Percentiles rank a stretch among this genome's conserved stretches.
Conservation (phyloP, 495 filamentous ascomycete species). For the Lasiosphaeria ovina region DNA sequence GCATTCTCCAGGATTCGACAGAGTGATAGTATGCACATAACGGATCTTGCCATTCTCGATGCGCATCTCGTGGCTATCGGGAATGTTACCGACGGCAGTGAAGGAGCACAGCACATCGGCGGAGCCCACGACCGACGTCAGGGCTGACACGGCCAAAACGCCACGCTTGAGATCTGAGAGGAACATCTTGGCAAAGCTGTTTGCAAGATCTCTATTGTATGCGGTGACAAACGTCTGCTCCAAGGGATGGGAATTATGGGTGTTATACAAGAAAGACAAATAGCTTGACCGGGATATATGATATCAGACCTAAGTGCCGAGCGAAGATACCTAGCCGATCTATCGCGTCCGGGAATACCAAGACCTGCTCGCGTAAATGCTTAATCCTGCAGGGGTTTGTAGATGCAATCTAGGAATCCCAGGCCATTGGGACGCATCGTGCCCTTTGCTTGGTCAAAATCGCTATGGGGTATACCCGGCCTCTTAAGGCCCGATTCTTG, state of each 20-base stretch:
- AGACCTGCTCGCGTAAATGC: neutral
- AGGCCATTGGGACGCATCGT: neutral
- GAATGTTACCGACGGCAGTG: constrained; percentile 36
- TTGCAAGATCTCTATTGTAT: neutral
- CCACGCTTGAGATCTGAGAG: neutral
- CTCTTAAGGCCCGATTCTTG: neutral
- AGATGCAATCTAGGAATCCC: neutral
- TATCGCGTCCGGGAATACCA: neutral
- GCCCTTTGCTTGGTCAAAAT: neutral
- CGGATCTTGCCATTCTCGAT: constrained; percentile 42
- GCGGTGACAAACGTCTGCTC: neutral
- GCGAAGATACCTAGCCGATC: neutral
- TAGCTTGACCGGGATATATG: neutral
- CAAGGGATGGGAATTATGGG: neutral
- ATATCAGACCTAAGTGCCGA: neutral
- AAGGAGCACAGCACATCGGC: constrained; percentile 32
- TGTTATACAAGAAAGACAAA: neutral
- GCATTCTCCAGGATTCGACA: too few relatives aligned
- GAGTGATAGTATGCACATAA: constrained; percentile 42
- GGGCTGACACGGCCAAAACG: neutral
- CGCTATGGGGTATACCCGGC: neutral
- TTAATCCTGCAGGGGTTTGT: neutral
- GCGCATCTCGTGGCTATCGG: constrained; percentile 43
- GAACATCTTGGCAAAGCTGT: neutral
- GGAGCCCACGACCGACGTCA: constrained; percentile 27